These are phyloP conservation scores for Dysphania ambrosioides DNA, from an alignment of 148 eudicot genomes.

Conservation along the genomic window DNA sequence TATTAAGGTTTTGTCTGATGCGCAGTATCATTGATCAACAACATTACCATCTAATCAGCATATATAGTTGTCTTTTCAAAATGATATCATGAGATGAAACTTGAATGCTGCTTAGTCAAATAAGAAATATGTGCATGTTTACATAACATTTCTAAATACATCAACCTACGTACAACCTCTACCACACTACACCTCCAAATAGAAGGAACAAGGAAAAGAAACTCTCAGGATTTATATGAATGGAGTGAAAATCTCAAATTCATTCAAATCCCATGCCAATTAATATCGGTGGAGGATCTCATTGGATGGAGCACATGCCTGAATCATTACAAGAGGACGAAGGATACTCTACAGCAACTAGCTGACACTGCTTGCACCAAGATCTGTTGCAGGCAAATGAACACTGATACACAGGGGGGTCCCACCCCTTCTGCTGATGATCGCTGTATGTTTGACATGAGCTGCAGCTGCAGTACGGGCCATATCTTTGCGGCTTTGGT, in stretches of 20 bases:
- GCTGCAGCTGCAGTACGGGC: conserved; percentile 22
- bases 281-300: background rate
- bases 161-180: conserved; percentile 19
- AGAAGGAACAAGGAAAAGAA: background rate
- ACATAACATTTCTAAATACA: background rate
- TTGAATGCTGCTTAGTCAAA: no score
- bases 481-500: conserved; percentile 20
- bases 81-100: no score
- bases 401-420: conserved; percentile 3
- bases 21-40: no score
- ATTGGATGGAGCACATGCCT: conserved; percentile 20
- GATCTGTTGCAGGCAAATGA: conserved; percentile 13
- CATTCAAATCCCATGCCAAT: no score
- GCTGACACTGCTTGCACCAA: conserved; percentile 24
- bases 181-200: background rate
- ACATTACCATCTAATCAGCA: no score
- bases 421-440: conserved; percentile 6
- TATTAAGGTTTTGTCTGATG: no score
- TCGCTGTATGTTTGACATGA: conserved; percentile 18
- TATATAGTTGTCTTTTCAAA: no score
- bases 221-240: background rate
- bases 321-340: background rate
- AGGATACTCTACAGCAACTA: conserved; percentile 16
- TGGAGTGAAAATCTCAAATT: background rate
- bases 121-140: no score